These are phyloP conservation scores for Evernia prunastri DNA, from an alignment of 495 filamentous ascomycete genomes.

Conservation along the genomic window DNA sequence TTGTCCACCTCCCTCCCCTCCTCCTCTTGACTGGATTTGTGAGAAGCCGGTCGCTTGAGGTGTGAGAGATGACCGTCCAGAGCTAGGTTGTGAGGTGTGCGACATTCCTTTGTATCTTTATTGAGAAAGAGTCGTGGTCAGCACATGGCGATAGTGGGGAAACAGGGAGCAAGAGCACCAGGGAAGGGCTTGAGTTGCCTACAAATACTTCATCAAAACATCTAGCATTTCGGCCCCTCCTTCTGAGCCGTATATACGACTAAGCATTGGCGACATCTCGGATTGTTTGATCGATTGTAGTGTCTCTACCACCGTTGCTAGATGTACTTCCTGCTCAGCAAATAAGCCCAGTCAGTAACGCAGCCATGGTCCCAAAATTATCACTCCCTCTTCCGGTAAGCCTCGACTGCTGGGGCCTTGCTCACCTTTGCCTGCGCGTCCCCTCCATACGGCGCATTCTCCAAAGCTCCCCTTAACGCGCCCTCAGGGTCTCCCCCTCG, in stretches of 20 bases:
- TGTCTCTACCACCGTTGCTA: constrained; percentile 77
- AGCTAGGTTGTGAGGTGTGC: constrained; percentile 34
- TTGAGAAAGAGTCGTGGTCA: no score
- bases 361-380: background rate
- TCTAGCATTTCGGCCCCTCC: constrained; percentile 69
- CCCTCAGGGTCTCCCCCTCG: constrained; percentile 79
- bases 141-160: no score
- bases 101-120: constrained; percentile 79
- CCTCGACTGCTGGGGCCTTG: background rate
- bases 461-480: constrained; percentile 69
- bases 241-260: constrained; percentile 61
- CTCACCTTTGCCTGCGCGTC: constrained; percentile 67
- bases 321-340: constrained; percentile 56
- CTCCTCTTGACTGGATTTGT: constrained; percentile 64
- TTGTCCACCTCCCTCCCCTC: constrained; percentile 66
- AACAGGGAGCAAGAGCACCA: no score
- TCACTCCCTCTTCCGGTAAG: background rate
- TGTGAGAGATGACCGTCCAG: constrained; percentile 47
- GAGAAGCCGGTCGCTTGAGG: constrained; percentile 81
- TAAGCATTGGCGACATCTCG: constrained; percentile 81
- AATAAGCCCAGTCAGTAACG: no score
- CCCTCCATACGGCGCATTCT: constrained; percentile 66
- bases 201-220: constrained; percentile 75
- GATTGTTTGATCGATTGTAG: constrained; percentile 83
- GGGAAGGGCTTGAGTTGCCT: constrained; percentile 26